Base-by-base conservation (phyloP, 1,284 basidiomycete genomes). In the Rhodofomes roseus region DNA sequence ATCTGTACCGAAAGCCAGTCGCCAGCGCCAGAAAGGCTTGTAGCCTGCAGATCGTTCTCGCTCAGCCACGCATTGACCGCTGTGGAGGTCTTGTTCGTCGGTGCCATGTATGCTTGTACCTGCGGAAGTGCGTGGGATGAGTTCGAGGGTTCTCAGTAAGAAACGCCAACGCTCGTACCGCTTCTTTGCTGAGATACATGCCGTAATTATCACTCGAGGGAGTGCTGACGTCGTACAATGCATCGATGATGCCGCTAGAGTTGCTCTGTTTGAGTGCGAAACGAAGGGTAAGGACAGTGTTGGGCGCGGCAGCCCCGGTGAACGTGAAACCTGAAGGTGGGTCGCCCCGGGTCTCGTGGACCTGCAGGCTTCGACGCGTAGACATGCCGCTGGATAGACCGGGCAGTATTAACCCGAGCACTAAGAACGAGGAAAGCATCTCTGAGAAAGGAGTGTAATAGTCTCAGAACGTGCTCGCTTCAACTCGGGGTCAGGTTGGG, bases 1-100 rank as follows among this genome's bases (percentile, higher is more conserved):
- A 76, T 65, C 18, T 70, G 67, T 62, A 81, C 70, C 4, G 68
- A 59, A 39, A 80, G 58, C 77, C 77, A 80, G 61, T 80, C 77
- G 11, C 76, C 77, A 41, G 70, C 72, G 54, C 73, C 66, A n/a
- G 75, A 71, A 37, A 67, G 58, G 7, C 67, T 64, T 55, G 63
- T 64, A 22, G 73, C 67, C 20, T 57, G 68, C 51, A 79, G 66
- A 14, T 68, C 72, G 62, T 78, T 73, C 41, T 69, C 70, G 8
- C 67, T 60, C 11, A 80, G 68, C 75, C 76, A 80, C 16, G 72
- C 55, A 39, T 72, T 71, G 14, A 80, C 76, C 9, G 73, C 69
- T 16, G 67, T 61, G 6, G 75, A 65, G 9, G 74, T 73, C 22
- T 74, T 75, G 14, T 70, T 57, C 4, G 68, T 57, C 1, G 77